These are phyloP conservation scores for Cladosporium velox DNA, from an alignment of 2,329 filamentous ascomycete genomes.

Conservation along the genomic window DNA sequence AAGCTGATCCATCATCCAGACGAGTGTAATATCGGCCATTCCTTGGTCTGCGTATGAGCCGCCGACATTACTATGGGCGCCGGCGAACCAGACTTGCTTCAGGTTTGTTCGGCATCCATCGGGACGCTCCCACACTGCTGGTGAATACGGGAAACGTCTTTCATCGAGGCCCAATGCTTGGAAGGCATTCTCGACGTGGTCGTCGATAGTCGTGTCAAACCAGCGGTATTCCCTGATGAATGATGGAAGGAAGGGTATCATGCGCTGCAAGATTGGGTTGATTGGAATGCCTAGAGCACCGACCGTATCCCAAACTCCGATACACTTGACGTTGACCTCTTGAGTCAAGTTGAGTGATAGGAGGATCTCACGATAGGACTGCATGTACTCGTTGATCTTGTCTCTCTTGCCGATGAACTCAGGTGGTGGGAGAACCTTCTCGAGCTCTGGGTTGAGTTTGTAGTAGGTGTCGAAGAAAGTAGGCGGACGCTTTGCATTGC, in stretches of 20 bases:
- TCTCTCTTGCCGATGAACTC: conserved; percentile 21
- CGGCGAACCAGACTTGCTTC: conserved; percentile 59
- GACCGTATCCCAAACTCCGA: conserved; percentile 55
- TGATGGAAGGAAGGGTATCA: conserved; percentile 30
- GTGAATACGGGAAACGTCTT: conserved; percentile 52
- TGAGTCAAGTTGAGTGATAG: conserved; percentile 28
- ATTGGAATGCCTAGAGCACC: conserved; percentile 41
- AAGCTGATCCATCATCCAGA: conserved; percentile 47
- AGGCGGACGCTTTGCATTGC: conserved; percentile 32
- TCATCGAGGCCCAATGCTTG: conserved; percentile 60
- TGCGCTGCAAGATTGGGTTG: conserved; percentile 35
- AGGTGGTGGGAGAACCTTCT: conserved; percentile 27
- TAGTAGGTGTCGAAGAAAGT: conserved; percentile 35
- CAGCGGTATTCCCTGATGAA: conserved; percentile 38
- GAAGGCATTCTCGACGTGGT: conserved; percentile 55
- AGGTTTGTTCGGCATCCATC: conserved; percentile 39
- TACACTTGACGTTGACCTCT: conserved; percentile 33
- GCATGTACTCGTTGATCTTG: conserved; percentile 30
- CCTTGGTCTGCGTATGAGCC: conserved; percentile 44
- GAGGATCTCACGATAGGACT: conserved; percentile 32
- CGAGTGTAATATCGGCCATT: conserved; percentile 42
- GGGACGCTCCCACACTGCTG: conserved; percentile 51
- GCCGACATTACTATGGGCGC: conserved; percentile 55
- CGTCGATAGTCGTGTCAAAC: conserved; percentile 39
- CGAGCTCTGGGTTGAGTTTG: conserved; percentile 19